Evolutionary conservation across 805 yeast genomes (phyloP), one percentile per base, ranked within the genome.

Genomic region (Wickerhamomyces canadensis): DNA sequence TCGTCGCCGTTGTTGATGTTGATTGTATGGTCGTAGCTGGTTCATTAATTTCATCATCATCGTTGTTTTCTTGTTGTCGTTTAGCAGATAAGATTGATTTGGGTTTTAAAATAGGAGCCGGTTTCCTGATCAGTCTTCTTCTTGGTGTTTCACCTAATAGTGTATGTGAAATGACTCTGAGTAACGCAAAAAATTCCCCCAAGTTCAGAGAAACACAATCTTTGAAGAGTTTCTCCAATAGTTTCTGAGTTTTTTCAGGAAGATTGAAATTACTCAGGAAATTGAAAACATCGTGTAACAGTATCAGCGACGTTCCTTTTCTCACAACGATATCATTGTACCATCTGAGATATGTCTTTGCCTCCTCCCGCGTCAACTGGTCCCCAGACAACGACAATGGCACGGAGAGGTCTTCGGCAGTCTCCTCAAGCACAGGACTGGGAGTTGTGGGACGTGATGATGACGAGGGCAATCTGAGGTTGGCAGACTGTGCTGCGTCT

Each of bases 291-390:
- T 93, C 98, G 10, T 69, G 72, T 44, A 91, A 63, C 4, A 79
- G 69, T 7, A 91, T 78, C 23, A 84, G 62, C 42, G 80, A 70
- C 30, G 79, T 71, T 27, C 79, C 78, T 44, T 83, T 82, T 36
- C 89, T 73, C 31, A 84, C 70, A 26, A 84, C 72, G 23, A 91
- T 76, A 52, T 86, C 89, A 47, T 87, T 82, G 58, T 89, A 91
- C 98, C 98, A 91, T 47, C 96, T 68, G 48, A 91, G 74, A 59
- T 91, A 91, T 1, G 96, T 84, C 51, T 81, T 77, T 11, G 78
- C 74, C 59, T 91, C 98, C 39, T 82, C 84, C 15, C 71, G 70
- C 0, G 95, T 74, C 32, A 91, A 69, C 40, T 86, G 86, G 33
- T 71, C 74, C 1, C 76, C 71, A 2, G 80, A 67, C n/a, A 84